Conservation (phyloP, 495 filamentous ascomycete species). For the Poronia punctata region DNA sequence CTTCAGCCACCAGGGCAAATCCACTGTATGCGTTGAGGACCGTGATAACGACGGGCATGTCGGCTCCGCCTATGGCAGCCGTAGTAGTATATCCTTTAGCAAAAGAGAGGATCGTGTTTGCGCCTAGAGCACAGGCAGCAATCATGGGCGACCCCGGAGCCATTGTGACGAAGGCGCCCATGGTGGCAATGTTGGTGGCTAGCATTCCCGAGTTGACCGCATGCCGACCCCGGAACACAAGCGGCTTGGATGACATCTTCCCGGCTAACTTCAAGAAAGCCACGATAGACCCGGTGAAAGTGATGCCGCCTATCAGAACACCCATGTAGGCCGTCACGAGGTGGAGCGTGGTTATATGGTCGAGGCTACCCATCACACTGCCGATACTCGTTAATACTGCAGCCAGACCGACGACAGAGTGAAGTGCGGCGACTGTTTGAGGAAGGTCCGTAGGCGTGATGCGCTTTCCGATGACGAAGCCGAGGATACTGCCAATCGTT, state of each 20-base stretch:
- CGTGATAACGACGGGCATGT: conserved; percentile 83
- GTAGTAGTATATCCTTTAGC: conserved; percentile 77
- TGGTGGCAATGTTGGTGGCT: conserved; percentile 64
- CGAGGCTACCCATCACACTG: conserved; percentile 64
- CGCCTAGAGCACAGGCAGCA: conserved; percentile 63
- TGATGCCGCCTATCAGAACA: conserved; percentile 73
- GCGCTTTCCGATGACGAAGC: conserved; percentile 67
- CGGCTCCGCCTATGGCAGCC: conserved; percentile 74
- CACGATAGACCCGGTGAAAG: conserved; percentile 76
- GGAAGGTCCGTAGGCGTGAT: conserved; percentile 77
- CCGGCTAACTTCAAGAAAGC: conserved; percentile 75
- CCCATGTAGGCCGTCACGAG: conserved; percentile 73
- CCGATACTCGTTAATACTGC: conserved; percentile 78
- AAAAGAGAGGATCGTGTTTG: conserved; percentile 69
- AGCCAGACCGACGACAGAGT: conserved; percentile 75
- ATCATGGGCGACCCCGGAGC: conserved; percentile 66
- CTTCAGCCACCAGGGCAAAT: conserved; percentile 76
- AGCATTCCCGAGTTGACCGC: conserved; percentile 63
- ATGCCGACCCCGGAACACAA: conserved; percentile 62
- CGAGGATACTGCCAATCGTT: conserved; percentile 52
- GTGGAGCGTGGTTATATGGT: conserved; percentile 62
- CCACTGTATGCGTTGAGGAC: conserved; percentile 81
- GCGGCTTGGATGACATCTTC: conserved; percentile 65
- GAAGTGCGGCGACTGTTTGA: conserved; percentile 73
- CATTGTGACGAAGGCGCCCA: conserved; percentile 71